Evolutionary conservation across 169 alveolate genomes (phyloP).

Genomic region (Blepharisma undulans): DNA sequence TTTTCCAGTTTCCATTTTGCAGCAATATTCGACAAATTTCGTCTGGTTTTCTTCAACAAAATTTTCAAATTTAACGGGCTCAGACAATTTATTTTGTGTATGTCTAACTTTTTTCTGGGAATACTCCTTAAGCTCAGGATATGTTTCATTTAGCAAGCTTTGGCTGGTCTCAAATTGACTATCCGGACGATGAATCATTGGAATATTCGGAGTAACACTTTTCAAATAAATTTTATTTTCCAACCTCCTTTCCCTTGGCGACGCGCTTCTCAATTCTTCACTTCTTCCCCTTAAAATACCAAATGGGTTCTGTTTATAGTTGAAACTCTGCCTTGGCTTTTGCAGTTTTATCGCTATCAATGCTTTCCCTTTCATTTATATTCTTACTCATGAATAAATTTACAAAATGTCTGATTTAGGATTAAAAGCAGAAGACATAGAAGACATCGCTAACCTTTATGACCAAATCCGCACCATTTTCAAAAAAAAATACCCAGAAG

Average conservation of each 20-base stretch:
- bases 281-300: neutral
- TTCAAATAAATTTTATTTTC: neutral
- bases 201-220: constrained; percentile 3
- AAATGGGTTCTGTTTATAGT: neutral
- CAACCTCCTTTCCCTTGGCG: neutral
- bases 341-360: neutral
- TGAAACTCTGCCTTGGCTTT: neutral
- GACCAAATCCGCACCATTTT: constrained; percentile 3
- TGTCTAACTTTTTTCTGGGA: neutral
- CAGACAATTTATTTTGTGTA: neutral
- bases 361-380: neutral
- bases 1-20: neutral
- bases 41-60: neutral
- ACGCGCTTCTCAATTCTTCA: neutral
- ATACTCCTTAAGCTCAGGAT: neutral
- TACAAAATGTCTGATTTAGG: neutral
- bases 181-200: neutral
- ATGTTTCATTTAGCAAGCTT: neutral
- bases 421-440: constrained; percentile 9
- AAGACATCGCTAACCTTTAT: neutral
- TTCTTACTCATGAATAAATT: neutral
- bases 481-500: constrained; percentile 25
- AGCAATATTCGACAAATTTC: neutral
- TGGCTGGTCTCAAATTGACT: neutral
- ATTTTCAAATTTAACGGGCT: neutral